Evolutionary conservation across 371 early-diverging fungal genomes (phyloP), one percentile per base, ranked within the genome.

Genomic region (Apophysomyces ossiformis): DNA sequence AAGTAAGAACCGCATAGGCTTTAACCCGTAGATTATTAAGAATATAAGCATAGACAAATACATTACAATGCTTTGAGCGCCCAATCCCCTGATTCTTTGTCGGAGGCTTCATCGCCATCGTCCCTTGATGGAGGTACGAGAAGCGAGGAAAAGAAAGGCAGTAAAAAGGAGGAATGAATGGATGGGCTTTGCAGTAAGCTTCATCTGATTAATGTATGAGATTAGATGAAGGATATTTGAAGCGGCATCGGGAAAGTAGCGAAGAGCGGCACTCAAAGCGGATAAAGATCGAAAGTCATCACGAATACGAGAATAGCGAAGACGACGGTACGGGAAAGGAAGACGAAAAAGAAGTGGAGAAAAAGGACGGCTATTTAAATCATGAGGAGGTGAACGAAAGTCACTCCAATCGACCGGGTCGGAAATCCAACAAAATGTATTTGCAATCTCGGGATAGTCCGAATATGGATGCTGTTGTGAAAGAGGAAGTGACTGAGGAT

Each of bases 171-270:
- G 41, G 13, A 13, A 41, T 41, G 41, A 13, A 26, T 26, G 32
- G 32, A 26, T 26, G 32, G 46, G 32, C 36, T 36, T 56, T 5
- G 1, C 37, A 15, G 35, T 56, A 26, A 5, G 50, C 38, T 5
- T 37, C 7, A 36, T 13, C 35, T 16, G 15, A 12, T 37, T 38
- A 9, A 60, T 38, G 41, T 38, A 39, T 39, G 15, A 39, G 13
- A 37, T 12, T 59, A 66, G 66, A 60, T 43, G 60, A 59, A 32
- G 58, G 60, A 45, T 35, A 66, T 16, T 59, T 39, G 37, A 66
- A 66, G 37, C 46, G 66, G 21, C 50, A 66, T 21, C 32, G 60
- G 54, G 69, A 71, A 6, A 57, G 47, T 9, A 69, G 54, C 37
- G 46, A 43, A 50, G 60, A 63, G 56, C 57, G 13, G 15, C 21